phyloP scores from a whole-genome alignment of 345 rosid species.

The Aquilaria sinensis region DNA sequence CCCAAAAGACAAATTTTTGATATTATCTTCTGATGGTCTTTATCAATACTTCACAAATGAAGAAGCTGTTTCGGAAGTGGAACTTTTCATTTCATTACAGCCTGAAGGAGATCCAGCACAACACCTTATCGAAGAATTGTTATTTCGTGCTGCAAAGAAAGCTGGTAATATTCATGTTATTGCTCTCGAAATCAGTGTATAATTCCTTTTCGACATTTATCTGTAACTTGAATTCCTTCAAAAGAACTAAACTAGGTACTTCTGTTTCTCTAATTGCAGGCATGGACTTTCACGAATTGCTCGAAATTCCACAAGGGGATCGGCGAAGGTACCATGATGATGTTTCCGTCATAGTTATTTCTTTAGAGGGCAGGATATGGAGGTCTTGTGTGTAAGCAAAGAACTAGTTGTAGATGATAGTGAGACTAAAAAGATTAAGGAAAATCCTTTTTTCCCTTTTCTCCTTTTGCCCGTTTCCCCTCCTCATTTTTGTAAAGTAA shows the following conservation, averaged over 20 bases:
- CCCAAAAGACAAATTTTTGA: conserved; percentile 74
- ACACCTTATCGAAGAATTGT: conserved; percentile 81
- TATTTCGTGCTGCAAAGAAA: conserved; percentile 95
- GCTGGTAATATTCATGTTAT: conserved; percentile 48
- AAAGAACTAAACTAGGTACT: neutral
- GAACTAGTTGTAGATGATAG: conserved; percentile 10
- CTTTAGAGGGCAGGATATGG: conserved; percentile 96
- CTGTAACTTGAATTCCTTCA: no score
- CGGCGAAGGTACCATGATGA: conserved; percentile 90
- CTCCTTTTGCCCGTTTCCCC: conserved; percentile 13
- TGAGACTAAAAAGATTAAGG: conserved; percentile 17
- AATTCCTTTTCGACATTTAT: neutral
- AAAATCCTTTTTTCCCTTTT: conserved; percentile 26
- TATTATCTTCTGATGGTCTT: conserved; percentile 87
- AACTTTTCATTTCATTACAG: conserved; percentile 73
- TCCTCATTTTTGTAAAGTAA: conserved; percentile 27
- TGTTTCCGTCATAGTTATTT: conserved; percentile 78
- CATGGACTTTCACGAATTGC: conserved; percentile 80
- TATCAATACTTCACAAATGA: conserved; percentile 93
- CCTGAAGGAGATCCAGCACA: conserved; percentile 99
- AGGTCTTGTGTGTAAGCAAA: conserved; percentile 79
- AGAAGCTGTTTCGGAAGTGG: conserved; percentile 88
- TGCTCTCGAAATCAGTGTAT: neutral
- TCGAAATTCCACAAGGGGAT: conserved; percentile 92
- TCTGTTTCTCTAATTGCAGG: conserved; percentile 37